phyloP scores from a whole-genome alignment of 1,139 yeast species.

The Debaryomyces subglobosus region DNA sequence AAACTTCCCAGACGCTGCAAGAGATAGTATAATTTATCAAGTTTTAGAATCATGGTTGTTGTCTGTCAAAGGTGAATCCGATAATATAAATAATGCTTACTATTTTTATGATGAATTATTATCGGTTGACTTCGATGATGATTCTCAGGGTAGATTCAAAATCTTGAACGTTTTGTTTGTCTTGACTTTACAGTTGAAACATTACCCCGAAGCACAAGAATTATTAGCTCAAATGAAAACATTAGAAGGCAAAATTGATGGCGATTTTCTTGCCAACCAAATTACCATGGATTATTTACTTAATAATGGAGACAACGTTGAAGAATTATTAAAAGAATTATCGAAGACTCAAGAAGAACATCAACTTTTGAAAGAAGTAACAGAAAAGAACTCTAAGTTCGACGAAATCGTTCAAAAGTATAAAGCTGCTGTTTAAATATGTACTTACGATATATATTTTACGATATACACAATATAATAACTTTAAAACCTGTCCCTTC shows the following conservation, averaged over 20 bases:
- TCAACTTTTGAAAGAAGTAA: constrained; percentile 51
- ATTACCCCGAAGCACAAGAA: constrained; percentile 50
- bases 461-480: not conserved
- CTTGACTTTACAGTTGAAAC: constrained; percentile 48
- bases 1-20: constrained; percentile 49
- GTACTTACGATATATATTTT: not conserved
- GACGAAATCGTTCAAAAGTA: constrained; percentile 62
- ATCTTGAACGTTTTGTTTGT: constrained; percentile 42
- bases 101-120: constrained; percentile 76
- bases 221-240: constrained; percentile 46
- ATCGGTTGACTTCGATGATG: constrained; percentile 47
- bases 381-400: constrained; percentile 56
- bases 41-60: constrained; percentile 70
- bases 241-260: constrained; percentile 39
- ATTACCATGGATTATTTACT: constrained; percentile 55
- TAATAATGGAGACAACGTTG: constrained; percentile 47
- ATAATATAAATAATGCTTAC: constrained; percentile 60
- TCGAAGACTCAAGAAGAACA: constrained; percentile 50
- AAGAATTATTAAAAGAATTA: constrained; percentile 44
- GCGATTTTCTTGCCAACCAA: constrained; percentile 61
- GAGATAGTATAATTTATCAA: constrained; percentile 69
- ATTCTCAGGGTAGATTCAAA: constrained; percentile 38
- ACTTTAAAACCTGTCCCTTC: constrained; percentile 4
- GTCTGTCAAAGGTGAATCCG: constrained; percentile 57
- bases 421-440: constrained; percentile 11